These are phyloP conservation scores for Thelonectria rubi DNA, from an alignment of 2,329 filamentous ascomycete species.

Conservation along the genomic window DNA sequence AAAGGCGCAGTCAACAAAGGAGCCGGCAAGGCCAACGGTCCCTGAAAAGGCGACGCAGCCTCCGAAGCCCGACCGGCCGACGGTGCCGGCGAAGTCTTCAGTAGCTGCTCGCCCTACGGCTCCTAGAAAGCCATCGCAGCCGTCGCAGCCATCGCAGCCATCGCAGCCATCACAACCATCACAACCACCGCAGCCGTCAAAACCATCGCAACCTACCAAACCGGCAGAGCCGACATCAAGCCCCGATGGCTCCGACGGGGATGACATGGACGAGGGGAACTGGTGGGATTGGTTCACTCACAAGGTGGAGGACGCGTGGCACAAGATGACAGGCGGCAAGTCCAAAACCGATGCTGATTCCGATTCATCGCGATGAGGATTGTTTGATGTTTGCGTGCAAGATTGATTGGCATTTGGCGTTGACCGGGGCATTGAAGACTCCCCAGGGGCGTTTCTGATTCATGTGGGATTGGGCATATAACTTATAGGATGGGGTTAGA, in stretches of 20 bases:
- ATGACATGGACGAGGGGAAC: conserved; percentile 46
- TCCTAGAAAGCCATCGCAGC: background rate
- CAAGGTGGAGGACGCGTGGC: conserved; percentile 57
- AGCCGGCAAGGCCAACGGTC: conserved; percentile 35
- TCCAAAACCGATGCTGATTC: conserved; percentile 6
- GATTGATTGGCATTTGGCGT: background rate
- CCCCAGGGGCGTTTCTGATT: background rate
- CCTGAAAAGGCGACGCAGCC: conserved; percentile 19
- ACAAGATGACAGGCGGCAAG: conserved; percentile 51
- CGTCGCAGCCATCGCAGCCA: background rate
- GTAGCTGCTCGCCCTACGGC: conserved; percentile 22
- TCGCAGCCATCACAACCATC: conserved; percentile 22
- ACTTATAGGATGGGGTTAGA: background rate
- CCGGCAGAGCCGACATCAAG: conserved; percentile 27
- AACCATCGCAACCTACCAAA: conserved; percentile 33
- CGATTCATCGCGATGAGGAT: background rate
- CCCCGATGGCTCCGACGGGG: conserved; percentile 26
- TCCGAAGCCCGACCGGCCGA: conserved; percentile 19
- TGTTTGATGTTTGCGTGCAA: background rate
- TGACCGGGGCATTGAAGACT: background rate
- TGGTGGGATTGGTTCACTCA: conserved; percentile 63
- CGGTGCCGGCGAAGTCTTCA: conserved; percentile 18
- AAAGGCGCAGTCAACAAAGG: conserved; percentile 20
- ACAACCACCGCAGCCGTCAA: conserved; percentile 32
- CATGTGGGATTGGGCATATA: background rate